Evolutionary conservation across 805 yeast genomes (phyloP).

Genomic region (Metschnikowia continentalis): DNA sequence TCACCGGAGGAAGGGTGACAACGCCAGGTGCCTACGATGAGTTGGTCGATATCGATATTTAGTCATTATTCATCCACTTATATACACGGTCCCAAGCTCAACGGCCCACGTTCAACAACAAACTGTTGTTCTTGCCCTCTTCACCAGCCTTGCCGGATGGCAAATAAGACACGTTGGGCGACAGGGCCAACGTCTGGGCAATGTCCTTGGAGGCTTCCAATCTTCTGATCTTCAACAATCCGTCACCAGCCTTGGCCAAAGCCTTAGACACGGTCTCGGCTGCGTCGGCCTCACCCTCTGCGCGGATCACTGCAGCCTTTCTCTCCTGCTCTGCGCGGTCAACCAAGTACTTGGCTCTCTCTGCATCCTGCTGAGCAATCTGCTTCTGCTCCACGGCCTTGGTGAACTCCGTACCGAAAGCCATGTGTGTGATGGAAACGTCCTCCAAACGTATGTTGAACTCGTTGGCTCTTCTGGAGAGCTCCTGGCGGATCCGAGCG

Average conservation of each 20-base stretch:
- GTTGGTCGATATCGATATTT: slow-evolving; percentile 25
- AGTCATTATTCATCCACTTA: slow-evolving; percentile 11
- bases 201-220: slow-evolving; percentile 96
- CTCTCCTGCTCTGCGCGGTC: slow-evolving; percentile 97
- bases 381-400: slow-evolving; percentile 98
- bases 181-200: slow-evolving; percentile 78
- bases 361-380: slow-evolving; percentile 99
- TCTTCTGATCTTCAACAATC: slow-evolving; percentile 87
- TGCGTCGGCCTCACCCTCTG: slow-evolving; percentile 99
- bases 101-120: slow-evolving; percentile 68
- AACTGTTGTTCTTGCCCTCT: slow-evolving; percentile 49
- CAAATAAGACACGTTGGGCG: slow-evolving; percentile 84
- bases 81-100: slow-evolving; percentile 21
- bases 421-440: slow-evolving; percentile 96
- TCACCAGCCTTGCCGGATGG: slow-evolving; percentile 52
- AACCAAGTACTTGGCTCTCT: slow-evolving; percentile 79
- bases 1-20: slow-evolving; percentile 51
- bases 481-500: slow-evolving; percentile 81
- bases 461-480: slow-evolving; percentile 77
- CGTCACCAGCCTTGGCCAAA: slow-evolving; percentile 91
- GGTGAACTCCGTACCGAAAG: slow-evolving; percentile 94
- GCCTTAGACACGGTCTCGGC: slow-evolving; percentile 95
- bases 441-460: slow-evolving; percentile 91
- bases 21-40: slow-evolving; percentile 41
- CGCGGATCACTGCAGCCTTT: slow-evolving; percentile 90